Evolutionary conservation across 148 eudicot species (phyloP).

Genomic region (Silene latifolia): DNA sequence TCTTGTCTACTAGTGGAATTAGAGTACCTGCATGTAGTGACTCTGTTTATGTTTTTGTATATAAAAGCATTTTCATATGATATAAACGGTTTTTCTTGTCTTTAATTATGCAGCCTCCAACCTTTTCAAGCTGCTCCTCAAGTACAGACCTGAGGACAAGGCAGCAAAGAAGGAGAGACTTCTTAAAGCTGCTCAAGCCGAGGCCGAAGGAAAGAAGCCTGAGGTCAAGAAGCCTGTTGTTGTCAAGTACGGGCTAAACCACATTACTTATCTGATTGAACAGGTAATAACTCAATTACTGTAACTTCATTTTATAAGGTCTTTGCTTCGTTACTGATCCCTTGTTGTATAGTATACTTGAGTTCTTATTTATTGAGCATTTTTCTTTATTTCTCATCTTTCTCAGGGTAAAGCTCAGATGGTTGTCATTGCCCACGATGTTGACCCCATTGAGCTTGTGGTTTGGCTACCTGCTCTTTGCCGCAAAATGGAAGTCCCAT

Average conservation of each 20-base stretch:
- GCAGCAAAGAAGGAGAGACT: slow-evolving; percentile 80
- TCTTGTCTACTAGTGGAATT: neutral
- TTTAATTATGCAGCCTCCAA: slow-evolving; percentile 51
- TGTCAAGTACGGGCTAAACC: slow-evolving; percentile 87
- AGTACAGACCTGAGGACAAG: slow-evolving; percentile 85
- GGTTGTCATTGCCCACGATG: slow-evolving; percentile 92
- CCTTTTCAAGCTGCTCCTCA: slow-evolving; percentile 82
- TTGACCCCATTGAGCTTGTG: slow-evolving; percentile 88
- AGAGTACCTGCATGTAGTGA: no score
- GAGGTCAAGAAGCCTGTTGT: slow-evolving; percentile 83
- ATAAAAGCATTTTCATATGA: no score
- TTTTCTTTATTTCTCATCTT: neutral
- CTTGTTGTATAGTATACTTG: neutral
- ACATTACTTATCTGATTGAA: slow-evolving; percentile 78
- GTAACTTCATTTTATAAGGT: neutral
- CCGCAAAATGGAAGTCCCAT: slow-evolving; percentile 92
- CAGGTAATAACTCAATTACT: slow-evolving; percentile 41
- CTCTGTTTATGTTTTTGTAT: no score
- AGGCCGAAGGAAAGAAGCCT: slow-evolving; percentile 75
- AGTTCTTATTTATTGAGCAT: neutral
- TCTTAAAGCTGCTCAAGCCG: slow-evolving; percentile 81
- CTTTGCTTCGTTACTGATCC: neutral
- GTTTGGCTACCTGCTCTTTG: slow-evolving; percentile 94
- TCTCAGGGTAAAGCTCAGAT: slow-evolving; percentile 83
- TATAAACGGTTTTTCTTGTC: neutral